Base-by-base conservation (phyloP, 2,329 filamentous ascomycete genomes). In the Fusarium albosuccineum region DNA sequence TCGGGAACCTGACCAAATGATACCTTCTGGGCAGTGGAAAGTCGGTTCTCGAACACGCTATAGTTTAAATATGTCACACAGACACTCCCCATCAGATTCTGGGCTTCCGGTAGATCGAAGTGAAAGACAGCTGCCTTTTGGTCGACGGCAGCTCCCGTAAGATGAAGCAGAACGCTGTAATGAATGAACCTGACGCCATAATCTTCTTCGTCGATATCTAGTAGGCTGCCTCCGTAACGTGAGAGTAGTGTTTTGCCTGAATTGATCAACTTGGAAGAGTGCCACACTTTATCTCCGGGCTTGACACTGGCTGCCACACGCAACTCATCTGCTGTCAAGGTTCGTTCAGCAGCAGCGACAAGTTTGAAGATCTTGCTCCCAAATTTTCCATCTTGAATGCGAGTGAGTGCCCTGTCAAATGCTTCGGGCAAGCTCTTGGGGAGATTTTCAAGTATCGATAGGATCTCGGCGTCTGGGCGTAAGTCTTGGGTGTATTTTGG, bases 181-280 rank as follows among this genome's bases (percentile, higher is more conserved):
- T 50, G 46, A n/a, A 50, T 50, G 5, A 50, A 50, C 2, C 46
- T 9, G 6, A 50, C 46, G 0, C 6, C 13, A 6, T 17, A 1
- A 37, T 50, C 46, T 6, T 50, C 46, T 16, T 50, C 46, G 9
- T 50, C 46, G 2, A 50, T 16, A 16, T 50, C 46, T 7, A 50
- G 14, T 9, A 50, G 33, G 6, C 46, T 37, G 9, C 33, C 46
- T 5, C 30, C 46, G 10, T 37, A 50, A 7, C 16, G 13, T 0
- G 33, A 36, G 26, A 50, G 1, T 0, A 50, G 46, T 1, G 33
- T 22, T 3, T 37, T 14, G 0, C 34, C 33, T 0, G 48, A 29
- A 0, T 22, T 6, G 2, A 1, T 1, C 4, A 50, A 22, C 11
- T 33, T 39, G 4, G 48, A 37, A 6, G 9, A 2, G 3, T 27